These are phyloP conservation scores for Globisporangium okanoganense DNA, from an alignment of 352 stramenopile genomes.

Conservation along the genomic window DNA sequence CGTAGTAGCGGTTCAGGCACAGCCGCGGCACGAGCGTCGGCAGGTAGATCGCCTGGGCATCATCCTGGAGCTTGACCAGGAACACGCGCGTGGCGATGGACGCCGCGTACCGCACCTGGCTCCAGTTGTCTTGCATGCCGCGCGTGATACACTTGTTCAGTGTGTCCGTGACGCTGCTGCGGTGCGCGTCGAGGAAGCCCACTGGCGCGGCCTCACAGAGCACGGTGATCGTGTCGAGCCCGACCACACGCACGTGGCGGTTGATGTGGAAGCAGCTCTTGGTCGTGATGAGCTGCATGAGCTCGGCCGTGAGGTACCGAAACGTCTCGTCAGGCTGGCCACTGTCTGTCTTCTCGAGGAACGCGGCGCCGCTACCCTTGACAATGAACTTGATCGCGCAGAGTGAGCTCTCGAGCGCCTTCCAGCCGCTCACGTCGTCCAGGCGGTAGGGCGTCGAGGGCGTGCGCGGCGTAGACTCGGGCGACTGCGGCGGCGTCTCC, in stretches of 20 bases:
- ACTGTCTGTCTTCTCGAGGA: slow-evolving; percentile 38
- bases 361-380: slow-evolving; percentile 66
- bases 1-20: slow-evolving; percentile 97
- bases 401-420: slow-evolving; percentile 92
- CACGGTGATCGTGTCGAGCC: slow-evolving; percentile 79
- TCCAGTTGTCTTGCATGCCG: slow-evolving; percentile 96
- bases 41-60: slow-evolving; percentile 57
- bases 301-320: slow-evolving; percentile 55
- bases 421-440: slow-evolving; percentile 97
- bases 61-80: slow-evolving; percentile 64
- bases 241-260: slow-evolving; percentile 91
- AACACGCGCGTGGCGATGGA: slow-evolving; percentile 90
- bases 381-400: slow-evolving; percentile 85
- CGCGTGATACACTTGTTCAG: slow-evolving; percentile 66
- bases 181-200: slow-evolving; percentile 44
- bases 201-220: slow-evolving; percentile 42
- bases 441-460: slow-evolving; percentile 81
- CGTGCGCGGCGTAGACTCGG: slow-evolving; percentile 58
- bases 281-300: slow-evolving; percentile 65
- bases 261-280: slow-evolving; percentile 93
- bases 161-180: slow-evolving; percentile 32
- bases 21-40: slow-evolving; percentile 90
- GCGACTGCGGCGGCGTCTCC: slow-evolving; percentile 59
- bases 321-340: slow-evolving; percentile 25
- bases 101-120: slow-evolving; percentile 94